phyloP scores from a whole-genome alignment of 129 eudicot species.

The Flaveria robusta region DNA sequence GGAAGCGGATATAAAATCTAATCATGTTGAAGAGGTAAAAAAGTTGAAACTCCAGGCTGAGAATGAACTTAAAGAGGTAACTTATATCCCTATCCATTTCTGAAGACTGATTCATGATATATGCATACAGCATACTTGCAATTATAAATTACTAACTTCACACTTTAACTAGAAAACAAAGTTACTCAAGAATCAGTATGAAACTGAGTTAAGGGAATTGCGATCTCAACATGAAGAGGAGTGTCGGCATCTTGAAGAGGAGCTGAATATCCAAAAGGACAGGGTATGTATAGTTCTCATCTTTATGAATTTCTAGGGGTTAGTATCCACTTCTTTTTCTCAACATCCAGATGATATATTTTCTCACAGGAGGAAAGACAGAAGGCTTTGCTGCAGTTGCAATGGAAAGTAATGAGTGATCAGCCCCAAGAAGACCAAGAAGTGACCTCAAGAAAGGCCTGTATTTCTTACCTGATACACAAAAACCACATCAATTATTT shows the following conservation, averaged over 20 bases:
- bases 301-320: not conserved
- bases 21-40: conserved; percentile 65
- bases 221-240: conserved; percentile 85
- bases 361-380: conserved; percentile 87
- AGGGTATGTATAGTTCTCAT: conserved; percentile 45
- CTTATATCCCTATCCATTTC: conserved; percentile 21
- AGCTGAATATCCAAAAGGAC: conserved; percentile 72
- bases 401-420: conserved; percentile 89
- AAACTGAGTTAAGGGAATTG: conserved; percentile 78
- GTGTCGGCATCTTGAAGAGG: conserved; percentile 85
- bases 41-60: conserved; percentile 67
- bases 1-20: conserved; percentile 56
- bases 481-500: not conserved
- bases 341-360: not conserved
- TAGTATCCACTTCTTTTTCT: conserved; percentile 9
- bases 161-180: conserved; percentile 49
- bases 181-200: conserved; percentile 71
- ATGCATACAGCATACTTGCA: not conserved
- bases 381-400: conserved; percentile 80
- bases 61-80: conserved; percentile 81
- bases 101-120: conserved; percentile 15
- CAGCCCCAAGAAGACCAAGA: conserved; percentile 84
- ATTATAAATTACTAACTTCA: conserved; percentile 14
- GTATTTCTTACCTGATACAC: conserved; percentile 5
- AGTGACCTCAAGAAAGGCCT: conserved; percentile 80